Percentiles rank a stretch among this genome's conserved stretches.
Conservation (phyloP, 352 stramenopile genomes). For the Chrysophaeum taylorii region DNA sequence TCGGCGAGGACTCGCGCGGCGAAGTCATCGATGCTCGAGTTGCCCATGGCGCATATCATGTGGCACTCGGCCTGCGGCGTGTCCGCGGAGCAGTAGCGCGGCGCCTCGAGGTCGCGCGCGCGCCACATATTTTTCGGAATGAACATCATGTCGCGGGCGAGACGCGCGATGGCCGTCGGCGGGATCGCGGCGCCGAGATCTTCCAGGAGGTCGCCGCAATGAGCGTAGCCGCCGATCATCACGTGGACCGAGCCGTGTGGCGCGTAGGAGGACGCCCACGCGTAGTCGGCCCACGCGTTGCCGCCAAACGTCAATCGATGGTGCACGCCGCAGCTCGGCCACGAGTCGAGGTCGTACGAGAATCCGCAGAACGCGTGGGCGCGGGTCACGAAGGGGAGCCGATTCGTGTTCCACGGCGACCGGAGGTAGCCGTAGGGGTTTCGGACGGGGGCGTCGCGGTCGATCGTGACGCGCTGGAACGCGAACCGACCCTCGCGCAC, state of each 20-base stretch:
- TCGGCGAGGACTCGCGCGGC: neutral
- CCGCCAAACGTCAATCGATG: neutral
- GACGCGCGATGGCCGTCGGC: no score
- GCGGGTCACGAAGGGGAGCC: constrained; percentile 2
- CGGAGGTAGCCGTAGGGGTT: constrained; percentile 23
- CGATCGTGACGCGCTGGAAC: neutral
- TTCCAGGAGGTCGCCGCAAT: neutral
- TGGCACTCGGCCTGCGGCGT: neutral
- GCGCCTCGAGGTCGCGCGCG: neutral
- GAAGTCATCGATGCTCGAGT: neutral
- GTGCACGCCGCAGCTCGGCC: neutral
- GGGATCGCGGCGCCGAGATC: neutral
- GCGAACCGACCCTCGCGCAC: neutral
- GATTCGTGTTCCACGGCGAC: constrained; percentile 23
- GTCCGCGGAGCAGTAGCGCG: neutral
- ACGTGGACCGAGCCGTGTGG: neutral
- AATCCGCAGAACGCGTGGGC: neutral
- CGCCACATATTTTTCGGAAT: neutral
- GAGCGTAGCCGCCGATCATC: neutral
- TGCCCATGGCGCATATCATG: neutral
- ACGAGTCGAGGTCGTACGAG: neutral
- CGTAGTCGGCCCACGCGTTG: neutral
- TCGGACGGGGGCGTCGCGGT: neutral
- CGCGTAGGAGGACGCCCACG: neutral
- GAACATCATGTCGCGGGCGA: neutral